These are phyloP conservation scores for Fusarium luffae DNA, from an alignment of 2,329 filamentous ascomycete species.

Conservation along the genomic window DNA sequence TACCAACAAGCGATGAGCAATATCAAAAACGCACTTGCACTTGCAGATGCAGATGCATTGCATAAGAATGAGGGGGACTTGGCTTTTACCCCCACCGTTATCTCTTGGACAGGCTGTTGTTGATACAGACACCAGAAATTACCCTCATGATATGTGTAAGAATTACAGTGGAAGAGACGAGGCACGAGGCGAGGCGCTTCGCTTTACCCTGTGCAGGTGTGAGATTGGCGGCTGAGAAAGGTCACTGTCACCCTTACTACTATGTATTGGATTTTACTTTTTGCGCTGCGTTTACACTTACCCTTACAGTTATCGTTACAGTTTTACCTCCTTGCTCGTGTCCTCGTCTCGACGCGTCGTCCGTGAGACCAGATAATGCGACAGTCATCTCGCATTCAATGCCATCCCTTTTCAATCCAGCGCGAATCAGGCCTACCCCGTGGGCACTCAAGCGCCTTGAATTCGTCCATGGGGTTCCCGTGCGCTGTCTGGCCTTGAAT, in stretches of 20 bases:
- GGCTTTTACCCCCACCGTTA: conserved; percentile 34
- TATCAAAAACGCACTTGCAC: conserved; percentile 17
- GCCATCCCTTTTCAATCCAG: conserved; percentile 18
- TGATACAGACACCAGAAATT: conserved; percentile 36
- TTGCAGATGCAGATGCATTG: conserved; percentile 12
- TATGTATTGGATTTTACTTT: neutral
- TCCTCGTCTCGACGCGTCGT: conserved; percentile 15
- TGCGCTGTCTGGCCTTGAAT: conserved; percentile 34
- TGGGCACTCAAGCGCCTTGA: conserved; percentile 34
- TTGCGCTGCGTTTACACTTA: neutral
- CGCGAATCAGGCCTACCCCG: conserved; percentile 32
- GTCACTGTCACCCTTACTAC: conserved; percentile 3
- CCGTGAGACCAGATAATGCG: conserved; percentile 22
- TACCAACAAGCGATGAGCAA: conserved; percentile 25
- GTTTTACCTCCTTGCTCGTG: conserved; percentile 17
- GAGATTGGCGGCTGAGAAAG: conserved; percentile 29
- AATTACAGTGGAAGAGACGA: conserved; percentile 9
- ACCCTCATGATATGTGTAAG: conserved; percentile 44
- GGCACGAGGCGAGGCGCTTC: conserved; percentile 13
- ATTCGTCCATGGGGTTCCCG: conserved; percentile 33
- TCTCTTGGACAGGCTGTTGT: conserved; percentile 27
- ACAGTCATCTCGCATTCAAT: conserved; percentile 32
- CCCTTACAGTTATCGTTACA: conserved; percentile 1
- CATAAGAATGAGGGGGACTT: conserved; percentile 19
- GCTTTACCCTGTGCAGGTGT: conserved; percentile 15